Conservation (phyloP, 2,329 filamentous ascomycete genomes). For the Fusarium neocosmosporiellum region DNA sequence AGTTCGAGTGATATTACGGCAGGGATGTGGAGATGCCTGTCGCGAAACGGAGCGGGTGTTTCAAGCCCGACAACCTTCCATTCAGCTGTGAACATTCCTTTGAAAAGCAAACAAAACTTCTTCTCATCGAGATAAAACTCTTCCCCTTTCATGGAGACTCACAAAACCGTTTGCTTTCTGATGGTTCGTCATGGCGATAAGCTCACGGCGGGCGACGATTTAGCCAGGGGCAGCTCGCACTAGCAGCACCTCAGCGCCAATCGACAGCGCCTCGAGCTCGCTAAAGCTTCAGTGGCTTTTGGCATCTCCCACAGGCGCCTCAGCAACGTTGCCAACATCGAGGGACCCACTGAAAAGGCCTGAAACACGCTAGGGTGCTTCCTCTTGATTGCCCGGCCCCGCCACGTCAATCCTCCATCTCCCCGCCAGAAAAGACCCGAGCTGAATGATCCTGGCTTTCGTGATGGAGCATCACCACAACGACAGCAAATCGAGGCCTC, state of each 20-base stretch:
- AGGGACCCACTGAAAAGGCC: slow-evolving; percentile 3
- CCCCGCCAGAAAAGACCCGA: neutral
- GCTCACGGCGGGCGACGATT: neutral
- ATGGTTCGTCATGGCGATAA: neutral
- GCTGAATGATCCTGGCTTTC: neutral
- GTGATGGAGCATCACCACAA: neutral
- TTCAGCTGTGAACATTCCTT: neutral
- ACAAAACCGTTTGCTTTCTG: neutral
- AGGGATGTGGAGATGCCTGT: slow-evolving; percentile 10
- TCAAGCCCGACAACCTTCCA: slow-evolving; percentile 25
- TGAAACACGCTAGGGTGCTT: slow-evolving; percentile 31
- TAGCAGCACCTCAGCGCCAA: neutral
- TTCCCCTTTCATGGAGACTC: neutral
- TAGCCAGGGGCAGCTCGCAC: slow-evolving; percentile 4
- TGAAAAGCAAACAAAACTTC: slow-evolving; percentile 14
- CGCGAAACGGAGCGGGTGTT: slow-evolving; percentile 35
- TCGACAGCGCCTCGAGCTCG: neutral
- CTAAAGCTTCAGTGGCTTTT: slow-evolving; percentile 17
- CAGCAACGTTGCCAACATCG: slow-evolving; percentile 1
- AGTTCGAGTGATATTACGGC: neutral
- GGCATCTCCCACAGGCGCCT: slow-evolving; percentile 5
- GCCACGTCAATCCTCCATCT: neutral
- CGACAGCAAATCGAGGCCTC: neutral
- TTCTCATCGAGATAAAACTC: neutral
- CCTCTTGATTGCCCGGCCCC: slow-evolving; percentile 10